Conservation (phyloP, 257 asterid genomes). For the Jacaranda mimosifolia region DNA sequence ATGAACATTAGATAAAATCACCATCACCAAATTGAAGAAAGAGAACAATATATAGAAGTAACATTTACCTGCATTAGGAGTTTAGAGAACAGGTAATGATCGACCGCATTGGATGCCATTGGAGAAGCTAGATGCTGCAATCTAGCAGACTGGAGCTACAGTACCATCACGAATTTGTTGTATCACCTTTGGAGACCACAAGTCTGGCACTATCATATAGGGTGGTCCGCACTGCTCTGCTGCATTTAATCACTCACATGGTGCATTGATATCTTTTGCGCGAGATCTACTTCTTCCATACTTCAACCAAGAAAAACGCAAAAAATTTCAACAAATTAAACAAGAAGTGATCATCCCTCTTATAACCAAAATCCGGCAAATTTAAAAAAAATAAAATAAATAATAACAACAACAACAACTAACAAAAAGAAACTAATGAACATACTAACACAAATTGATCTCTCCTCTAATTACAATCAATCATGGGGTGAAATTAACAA, state of each 20-base stretch:
- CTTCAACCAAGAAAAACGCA: constrained; percentile 43
- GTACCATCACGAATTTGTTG: too few relatives aligned
- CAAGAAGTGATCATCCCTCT: constrained; percentile 9
- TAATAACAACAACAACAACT: background rate
- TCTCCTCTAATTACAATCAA: background rate
- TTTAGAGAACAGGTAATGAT: constrained; percentile 74
- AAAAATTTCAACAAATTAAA: background rate
- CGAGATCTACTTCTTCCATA: constrained; percentile 66
- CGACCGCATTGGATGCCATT: constrained; percentile 71
- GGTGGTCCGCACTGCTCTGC: constrained; percentile 91
- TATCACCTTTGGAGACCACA: too few relatives aligned
- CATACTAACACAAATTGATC: background rate
- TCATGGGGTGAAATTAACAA: background rate
- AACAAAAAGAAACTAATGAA: background rate
- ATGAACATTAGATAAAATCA: background rate
- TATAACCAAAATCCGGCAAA: constrained; percentile 8
- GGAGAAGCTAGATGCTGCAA: constrained; percentile 99
- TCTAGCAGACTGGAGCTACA: constrained; percentile 38
- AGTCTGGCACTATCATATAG: constrained; percentile 73
- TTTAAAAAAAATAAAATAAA: too few relatives aligned
- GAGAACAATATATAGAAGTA: constrained; percentile 31
- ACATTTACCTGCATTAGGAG: constrained; percentile 75
- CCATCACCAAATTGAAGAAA: constrained; percentile 13
- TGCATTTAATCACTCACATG: constrained; percentile 99
- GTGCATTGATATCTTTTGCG: constrained; percentile 90